Evolutionary conservation across 176 grass and related monocot species (phyloP).

Genomic region (Ananas comosus): DNA sequence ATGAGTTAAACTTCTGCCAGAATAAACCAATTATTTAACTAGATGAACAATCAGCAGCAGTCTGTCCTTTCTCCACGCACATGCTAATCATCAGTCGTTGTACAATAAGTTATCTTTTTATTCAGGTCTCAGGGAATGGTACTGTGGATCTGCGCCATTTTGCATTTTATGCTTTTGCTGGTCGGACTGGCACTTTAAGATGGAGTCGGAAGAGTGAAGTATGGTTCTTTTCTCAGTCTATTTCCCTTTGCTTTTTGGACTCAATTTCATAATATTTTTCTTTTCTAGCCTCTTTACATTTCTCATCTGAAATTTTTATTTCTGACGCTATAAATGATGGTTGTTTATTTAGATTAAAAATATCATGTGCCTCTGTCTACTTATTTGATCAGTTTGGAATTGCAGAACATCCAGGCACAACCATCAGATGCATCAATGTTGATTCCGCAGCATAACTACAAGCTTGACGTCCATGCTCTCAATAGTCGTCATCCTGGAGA

Average conservation of each 20-base stretch:
- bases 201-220: conserved; percentile 97
- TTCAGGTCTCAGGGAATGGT: conserved; percentile 40
- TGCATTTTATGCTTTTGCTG: conserved; percentile 94
- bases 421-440: conserved; percentile 57
- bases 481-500: conserved; percentile 81
- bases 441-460: conserved; percentile 95
- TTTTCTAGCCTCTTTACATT: neutral
- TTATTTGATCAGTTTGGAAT: conserved; percentile 21
- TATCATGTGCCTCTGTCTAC: neutral
- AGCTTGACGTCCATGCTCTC: conserved; percentile 75
- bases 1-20: neutral
- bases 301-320: neutral
- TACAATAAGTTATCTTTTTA: conserved; percentile 2
- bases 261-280: neutral
- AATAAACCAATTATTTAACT: neutral
- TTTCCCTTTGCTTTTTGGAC: neutral
- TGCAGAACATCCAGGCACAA: conserved; percentile 67
- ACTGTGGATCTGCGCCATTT: conserved; percentile 77
- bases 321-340: no score
- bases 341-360: neutral
- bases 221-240: conserved; percentile 4
- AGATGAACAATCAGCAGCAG: neutral
- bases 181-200: conserved; percentile 47
- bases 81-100: neutral
- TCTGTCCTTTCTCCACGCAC: neutral